Evolutionary conservation across 768 basidiomycete species (phyloP), one percentile per base, ranked within the genome.

Genomic region (Dacryopinax spathularia): DNA sequence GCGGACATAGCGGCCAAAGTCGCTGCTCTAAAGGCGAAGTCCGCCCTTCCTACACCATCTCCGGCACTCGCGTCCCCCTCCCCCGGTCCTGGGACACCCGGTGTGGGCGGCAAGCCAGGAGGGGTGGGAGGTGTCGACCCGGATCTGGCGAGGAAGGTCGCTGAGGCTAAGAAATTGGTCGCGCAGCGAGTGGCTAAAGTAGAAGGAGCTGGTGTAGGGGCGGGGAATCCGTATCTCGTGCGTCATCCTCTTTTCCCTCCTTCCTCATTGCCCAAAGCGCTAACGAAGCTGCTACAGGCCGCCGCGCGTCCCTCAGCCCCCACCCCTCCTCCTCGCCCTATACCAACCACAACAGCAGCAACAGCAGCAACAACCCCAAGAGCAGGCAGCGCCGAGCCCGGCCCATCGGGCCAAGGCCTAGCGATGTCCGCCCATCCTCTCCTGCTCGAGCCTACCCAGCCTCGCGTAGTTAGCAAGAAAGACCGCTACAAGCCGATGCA

Each of bases 401-500:
- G 81, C 83, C 36, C 76, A 84, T 1, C 89, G 87, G 39, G 90
- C 59, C 85, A 85, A 2, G 90, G 90, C 16, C 76, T 93, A 62
- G 89, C 89, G 73, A 92, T 93, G 88, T 85, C 89, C 1, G 91
- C 91, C 0, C 91, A 94, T 72, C 91, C 91, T 1, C 77, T 93
- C 25, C 74, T 95, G 27, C 78, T 93, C 35, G 90, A 92, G 44
- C 80, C 77, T 2, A 81, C 86, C 0, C 77, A 63, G 10, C 82
- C 6, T 70, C 76, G 1, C 80, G 1, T 85, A 86, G 74, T 67
- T 2, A 86, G 85, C 29, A 89, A 89, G 75, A 91, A 94, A 73
- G 91, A 96, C 73, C 77, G 88, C 66, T 96, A 96, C 75, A 95
- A 94, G 72, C 92, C 95, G 18, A 97, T 99, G 94, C 93, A 94